phyloP scores from a whole-genome alignment of 2,329 filamentous ascomycete species.

The Stachybotrys chartarum region DNA sequence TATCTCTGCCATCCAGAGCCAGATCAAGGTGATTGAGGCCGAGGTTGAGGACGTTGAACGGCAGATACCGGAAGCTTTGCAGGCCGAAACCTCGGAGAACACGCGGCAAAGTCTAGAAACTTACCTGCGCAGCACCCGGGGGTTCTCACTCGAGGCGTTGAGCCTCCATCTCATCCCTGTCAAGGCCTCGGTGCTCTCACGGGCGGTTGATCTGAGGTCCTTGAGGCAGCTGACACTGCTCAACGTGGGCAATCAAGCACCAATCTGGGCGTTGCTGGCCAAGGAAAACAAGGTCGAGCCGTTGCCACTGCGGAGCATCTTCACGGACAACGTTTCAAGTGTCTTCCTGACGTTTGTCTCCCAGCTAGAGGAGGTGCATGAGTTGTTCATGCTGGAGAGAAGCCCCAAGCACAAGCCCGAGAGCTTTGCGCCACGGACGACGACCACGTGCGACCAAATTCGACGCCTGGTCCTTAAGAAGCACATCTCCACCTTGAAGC shows the following conservation, averaged over 20 bases:
- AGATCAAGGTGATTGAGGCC: conserved; percentile 26
- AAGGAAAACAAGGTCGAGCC: conserved; percentile 45
- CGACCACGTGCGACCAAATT: conserved; percentile 49
- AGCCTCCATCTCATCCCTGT: conserved; percentile 53
- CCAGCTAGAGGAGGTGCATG: conserved; percentile 45
- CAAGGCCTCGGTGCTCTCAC: conserved; percentile 48
- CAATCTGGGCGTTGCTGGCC: conserved; percentile 51
- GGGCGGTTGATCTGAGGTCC: conserved; percentile 48
- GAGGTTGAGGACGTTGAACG: conserved; percentile 26
- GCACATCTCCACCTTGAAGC: conserved; percentile 46
- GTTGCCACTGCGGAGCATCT: conserved; percentile 49
- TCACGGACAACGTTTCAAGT: conserved; percentile 54
- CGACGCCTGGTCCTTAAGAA: conserved; percentile 48
- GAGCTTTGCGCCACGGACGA: conserved; percentile 43
- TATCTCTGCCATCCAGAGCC: conserved; percentile 24
- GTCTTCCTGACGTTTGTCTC: conserved; percentile 47
- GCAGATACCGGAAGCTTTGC: conserved; percentile 14
- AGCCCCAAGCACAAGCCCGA: conserved; percentile 43
- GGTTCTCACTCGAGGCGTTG: conserved; percentile 47
- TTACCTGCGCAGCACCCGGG: conserved; percentile 52
- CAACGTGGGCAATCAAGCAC: conserved; percentile 54
- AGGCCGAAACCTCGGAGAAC: conserved; percentile 6
- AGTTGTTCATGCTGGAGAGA: conserved; percentile 53
- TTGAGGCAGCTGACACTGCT: conserved; percentile 54
- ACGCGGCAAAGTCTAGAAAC: conserved; percentile 30